A percentile compares a stretch with the other conserved stretches of the same genome.
These are phyloP conservation scores for Cladophialophora bantiana DNA, from an alignment of 2,329 filamentous ascomycete genomes.

Conservation along the genomic window DNA sequence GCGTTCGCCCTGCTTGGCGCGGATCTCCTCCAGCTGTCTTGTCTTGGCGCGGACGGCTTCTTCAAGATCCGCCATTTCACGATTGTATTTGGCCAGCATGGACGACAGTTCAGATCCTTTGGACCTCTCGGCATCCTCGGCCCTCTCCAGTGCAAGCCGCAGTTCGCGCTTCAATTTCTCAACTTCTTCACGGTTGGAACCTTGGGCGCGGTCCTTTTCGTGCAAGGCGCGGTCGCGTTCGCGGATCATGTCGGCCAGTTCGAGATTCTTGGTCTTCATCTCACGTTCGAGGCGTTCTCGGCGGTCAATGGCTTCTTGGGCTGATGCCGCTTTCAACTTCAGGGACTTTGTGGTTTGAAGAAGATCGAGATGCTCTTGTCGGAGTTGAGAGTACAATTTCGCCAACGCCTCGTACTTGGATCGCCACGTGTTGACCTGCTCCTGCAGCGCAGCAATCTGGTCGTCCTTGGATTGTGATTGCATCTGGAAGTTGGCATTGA, in stretches of 20 bases:
- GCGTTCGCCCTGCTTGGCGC: slow-evolving; percentile 77
- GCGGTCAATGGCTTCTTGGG: slow-evolving; percentile 93
- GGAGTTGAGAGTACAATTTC: slow-evolving; percentile 95
- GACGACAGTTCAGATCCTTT: slow-evolving; percentile 96
- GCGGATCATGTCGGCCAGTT: slow-evolving; percentile 97
- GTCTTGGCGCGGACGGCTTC: slow-evolving; percentile 89
- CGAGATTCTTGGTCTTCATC: slow-evolving; percentile 99
- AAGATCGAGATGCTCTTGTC: slow-evolving; percentile 92
- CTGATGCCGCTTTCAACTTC: slow-evolving; percentile 94
- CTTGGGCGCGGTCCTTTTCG: slow-evolving; percentile 86
- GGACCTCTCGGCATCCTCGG: slow-evolving; percentile 87
- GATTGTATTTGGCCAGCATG: slow-evolving; percentile 94
- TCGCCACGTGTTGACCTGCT: slow-evolving; percentile 97
- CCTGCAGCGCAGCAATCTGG: slow-evolving; percentile 88
- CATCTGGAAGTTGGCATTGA: slow-evolving; percentile 82
- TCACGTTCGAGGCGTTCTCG: slow-evolving; percentile 96
- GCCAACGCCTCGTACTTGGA: slow-evolving; percentile 96
- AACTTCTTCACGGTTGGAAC: slow-evolving; percentile 87
- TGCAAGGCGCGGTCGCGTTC: slow-evolving; percentile 93
- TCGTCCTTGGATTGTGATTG: slow-evolving; percentile 91
- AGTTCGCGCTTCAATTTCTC: slow-evolving; percentile 95
- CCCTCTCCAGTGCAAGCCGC: slow-evolving; percentile 86
- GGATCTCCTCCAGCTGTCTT: slow-evolving; percentile 81
- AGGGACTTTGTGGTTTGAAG: slow-evolving; percentile 95
- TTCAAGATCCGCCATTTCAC: slow-evolving; percentile 95